Evolutionary conservation across 2,329 filamentous ascomycete species (phyloP).

Genomic region (Orbilia javanica): DNA sequence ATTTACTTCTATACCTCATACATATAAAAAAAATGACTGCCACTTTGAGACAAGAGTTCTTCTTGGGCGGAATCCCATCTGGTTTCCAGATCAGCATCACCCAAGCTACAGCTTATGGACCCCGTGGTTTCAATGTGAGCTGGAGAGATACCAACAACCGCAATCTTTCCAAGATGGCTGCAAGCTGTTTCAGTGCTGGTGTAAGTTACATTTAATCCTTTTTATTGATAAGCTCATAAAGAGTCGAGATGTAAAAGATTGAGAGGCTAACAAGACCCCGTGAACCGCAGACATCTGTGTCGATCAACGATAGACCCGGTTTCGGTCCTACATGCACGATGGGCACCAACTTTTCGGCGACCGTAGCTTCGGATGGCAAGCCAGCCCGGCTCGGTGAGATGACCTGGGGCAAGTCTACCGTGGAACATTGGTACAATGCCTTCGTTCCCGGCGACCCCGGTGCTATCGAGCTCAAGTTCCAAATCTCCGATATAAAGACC

Average conservation of each 20-base stretch:
- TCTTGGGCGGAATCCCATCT: not conserved
- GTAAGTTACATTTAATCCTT: not conserved
- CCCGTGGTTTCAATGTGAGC: not conserved
- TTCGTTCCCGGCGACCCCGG: not conserved
- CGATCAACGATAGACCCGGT: not conserved
- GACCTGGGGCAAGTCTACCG: not conserved
- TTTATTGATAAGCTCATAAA: not conserved
- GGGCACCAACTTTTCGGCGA: not conserved
- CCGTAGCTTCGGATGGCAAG: not conserved
- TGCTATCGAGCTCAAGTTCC: not conserved
- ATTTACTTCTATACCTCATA: not conserved
- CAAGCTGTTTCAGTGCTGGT: not conserved
- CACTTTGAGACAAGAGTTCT: slow-evolving; percentile 4
- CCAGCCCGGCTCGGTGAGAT: slow-evolving; percentile 2
- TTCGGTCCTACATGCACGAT: not conserved
- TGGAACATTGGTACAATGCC: not conserved
- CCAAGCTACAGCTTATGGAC: not conserved
- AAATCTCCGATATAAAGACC: not conserved
- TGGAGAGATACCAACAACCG: not conserved
- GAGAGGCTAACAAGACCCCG: not conserved
- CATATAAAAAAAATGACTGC: slow-evolving; percentile 3
- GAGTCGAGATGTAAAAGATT: not conserved
- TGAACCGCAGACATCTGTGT: not conserved
- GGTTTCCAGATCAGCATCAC: not conserved
- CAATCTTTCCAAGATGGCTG: not conserved